Evolutionary conservation across 164 flowering plant genomes (phyloP), one percentile per base, ranked within the genome.

Genomic region (Macadamia integrifolia): DNA sequence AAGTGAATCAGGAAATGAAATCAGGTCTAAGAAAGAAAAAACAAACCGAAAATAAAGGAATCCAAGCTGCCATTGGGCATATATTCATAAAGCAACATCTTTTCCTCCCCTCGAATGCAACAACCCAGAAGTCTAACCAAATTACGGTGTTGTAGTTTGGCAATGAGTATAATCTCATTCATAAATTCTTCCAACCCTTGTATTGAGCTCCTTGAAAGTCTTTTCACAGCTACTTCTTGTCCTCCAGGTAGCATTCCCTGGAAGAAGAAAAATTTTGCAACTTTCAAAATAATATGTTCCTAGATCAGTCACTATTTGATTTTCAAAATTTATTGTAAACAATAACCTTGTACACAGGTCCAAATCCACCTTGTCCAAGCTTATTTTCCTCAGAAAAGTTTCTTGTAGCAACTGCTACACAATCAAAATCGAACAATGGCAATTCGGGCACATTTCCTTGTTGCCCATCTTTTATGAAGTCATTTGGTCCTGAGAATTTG

Each of bases 321-420:
- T 6, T 50, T 3, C 17, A 15, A n/a, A 6, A 23, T 12, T n/a
- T 9, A 56, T 7, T 30, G 53, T 0, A 50, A 9, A 0, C 1
- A 69, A 43, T 5, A 67, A 78, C 86, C 82, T 80, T 80, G 72
- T 82, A 82, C 28, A 82, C 85, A 48, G 80, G 80, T 10, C 85
- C 85, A 69, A 80, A 82, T 1, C 82, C 85, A 0, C 85, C 85
- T 70, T 77, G 77, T 42, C 85, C 85, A 30, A 82, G 79, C 69
- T 78, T 82, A 67, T 82, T 83, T 65, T 70, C 69, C 35, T 73
- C 66, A 9, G 86, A 77, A 68, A 83, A 83, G 71, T 72, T 53
- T 11, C 76, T 57, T 40, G 86, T 80, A 15, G 83, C 83, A 58
- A 17, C 42, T 23, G 58, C 49, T 42, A 67, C 29, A 32, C 55